A percentile compares a stretch with the other conserved stretches of the same genome.
Evolutionary conservation across 2,329 filamentous ascomycete genomes (phyloP).

Genomic region (Zasmidium citrigriseum): DNA sequence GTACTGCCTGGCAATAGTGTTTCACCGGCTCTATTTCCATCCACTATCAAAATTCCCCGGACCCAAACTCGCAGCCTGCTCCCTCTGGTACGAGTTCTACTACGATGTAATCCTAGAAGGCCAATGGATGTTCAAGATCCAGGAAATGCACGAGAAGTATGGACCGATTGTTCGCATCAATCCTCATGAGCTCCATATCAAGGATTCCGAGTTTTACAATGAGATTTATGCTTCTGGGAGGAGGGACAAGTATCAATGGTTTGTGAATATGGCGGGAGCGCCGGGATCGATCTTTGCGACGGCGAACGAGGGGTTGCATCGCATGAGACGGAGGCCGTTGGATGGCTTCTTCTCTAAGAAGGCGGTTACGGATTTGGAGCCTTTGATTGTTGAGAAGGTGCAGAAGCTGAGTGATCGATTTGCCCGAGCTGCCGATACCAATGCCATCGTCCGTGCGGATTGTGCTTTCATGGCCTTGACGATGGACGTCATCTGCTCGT

Average conservation of each 20-base stretch:
- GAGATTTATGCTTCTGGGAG: slow-evolving; percentile 5
- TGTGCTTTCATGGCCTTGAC: slow-evolving; percentile 9
- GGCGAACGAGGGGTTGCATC: slow-evolving; percentile 9
- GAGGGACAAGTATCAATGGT: slow-evolving; percentile 11
- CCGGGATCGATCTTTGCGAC: slow-evolving; percentile 12
- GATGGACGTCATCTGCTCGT: slow-evolving; percentile 10
- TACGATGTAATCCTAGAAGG: slow-evolving; percentile 15
- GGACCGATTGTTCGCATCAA: slow-evolving; percentile 18
- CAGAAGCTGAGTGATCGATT: slow-evolving; percentile 7
- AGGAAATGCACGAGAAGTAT: slow-evolving; percentile 12
- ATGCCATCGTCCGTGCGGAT: not conserved
- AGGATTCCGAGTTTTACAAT: slow-evolving; percentile 11
- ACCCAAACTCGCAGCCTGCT: slow-evolving; percentile 11
- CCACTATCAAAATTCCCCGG: slow-evolving; percentile 16
- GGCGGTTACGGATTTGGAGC: slow-evolving; percentile 5
- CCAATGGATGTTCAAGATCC: slow-evolving; percentile 9
- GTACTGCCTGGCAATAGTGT: not conserved
- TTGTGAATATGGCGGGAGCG: slow-evolving; percentile 1
- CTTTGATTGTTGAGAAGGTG: slow-evolving; percentile 2
- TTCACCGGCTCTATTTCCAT: slow-evolving; percentile 15
- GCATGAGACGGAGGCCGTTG: slow-evolving; percentile 7
- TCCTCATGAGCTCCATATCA: slow-evolving; percentile 16
- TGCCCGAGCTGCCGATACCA: not conserved
- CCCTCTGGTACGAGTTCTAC: slow-evolving; percentile 17
- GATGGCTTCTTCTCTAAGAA: slow-evolving; percentile 16